Base-by-base conservation (phyloP, 352 stramenopile genomes). In the Hyaloperonospora arabidopsidis region DNA sequence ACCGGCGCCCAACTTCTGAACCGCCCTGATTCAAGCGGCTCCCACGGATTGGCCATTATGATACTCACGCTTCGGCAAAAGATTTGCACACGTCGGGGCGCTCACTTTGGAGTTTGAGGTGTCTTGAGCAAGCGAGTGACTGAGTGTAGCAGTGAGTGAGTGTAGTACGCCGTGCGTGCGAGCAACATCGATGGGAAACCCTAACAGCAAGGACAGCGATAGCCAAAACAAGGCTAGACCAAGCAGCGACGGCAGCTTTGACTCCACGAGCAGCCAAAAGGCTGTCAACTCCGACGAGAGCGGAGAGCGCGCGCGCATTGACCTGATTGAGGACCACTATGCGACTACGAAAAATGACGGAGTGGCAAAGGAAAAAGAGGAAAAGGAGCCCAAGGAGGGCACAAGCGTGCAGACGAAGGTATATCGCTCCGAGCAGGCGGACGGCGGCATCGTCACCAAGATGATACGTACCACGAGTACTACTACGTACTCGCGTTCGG, bases 181-280 rank as follows among this genome's bases (percentile, higher is more conserved):
- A 40, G 52, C 23, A 15, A 65, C 48, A 52, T 29, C 41, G 36
- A 59, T 55, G 50, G 38, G 47, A 13, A 65, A 35, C 44, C 51
- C 58, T 40, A 65, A 50, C 44, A 61, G 47, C 47, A 65, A 51
- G 35, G 48, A 58, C 41, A 52, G 56, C 2, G 40, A 19, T 34
- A 17, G 32, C 5, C 29, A 34, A 45, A 63, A 41, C 38, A 51
- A 49, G 38, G 29, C 57, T 18, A 36, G 45, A 8, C 36, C 59
- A 39, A 57, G 50, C 49, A 44, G 21, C 22, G 23, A 47, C 35
- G 19, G 41, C 34, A 59, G 45, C 23, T 49, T 63, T 25, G 49
- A 41, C 49, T 54, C 45, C 34, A 22, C 51, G 17, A 57, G 46
- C 52, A 65, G 47, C 52, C 58, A 65, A 36, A 61, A 61, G 23